phyloP scores from a whole-genome alignment of 2,329 filamentous ascomycete species.

The Ophiobolus disseminans region DNA sequence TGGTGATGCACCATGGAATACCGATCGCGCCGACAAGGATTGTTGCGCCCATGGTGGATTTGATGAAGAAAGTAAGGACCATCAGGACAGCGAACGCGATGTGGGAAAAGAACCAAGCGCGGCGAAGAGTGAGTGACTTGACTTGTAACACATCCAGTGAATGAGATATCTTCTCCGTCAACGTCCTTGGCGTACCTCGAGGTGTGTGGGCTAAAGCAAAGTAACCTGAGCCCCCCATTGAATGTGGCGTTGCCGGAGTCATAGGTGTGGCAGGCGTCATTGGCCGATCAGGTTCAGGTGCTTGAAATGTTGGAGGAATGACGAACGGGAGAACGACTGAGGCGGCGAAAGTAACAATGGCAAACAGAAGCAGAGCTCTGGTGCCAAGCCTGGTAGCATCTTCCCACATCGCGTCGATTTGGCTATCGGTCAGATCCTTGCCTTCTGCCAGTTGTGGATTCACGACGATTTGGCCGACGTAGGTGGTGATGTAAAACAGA shows the following conservation, averaged over 20 bases:
- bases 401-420: constrained; percentile 83
- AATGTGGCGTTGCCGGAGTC: constrained; percentile 42
- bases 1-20: constrained; percentile 88
- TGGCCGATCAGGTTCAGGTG: constrained; percentile 48
- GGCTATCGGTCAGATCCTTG: constrained; percentile 75
- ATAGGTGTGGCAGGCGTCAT: constrained; percentile 51
- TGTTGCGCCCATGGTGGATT: constrained; percentile 73
- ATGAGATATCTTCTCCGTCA: constrained; percentile 31
- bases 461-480: constrained; percentile 90
- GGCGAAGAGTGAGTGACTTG: constrained; percentile 82
- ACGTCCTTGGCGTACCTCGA: constrained; percentile 26
- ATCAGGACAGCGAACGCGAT: constrained; percentile 83
- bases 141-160: constrained; percentile 72
- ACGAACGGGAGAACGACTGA: constrained; percentile 87
- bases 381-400: constrained; percentile 85
- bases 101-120: constrained; percentile 85
- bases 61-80: constrained; percentile 82
- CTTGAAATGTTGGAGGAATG: constrained; percentile 77
- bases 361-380: constrained; percentile 87
- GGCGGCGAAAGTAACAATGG: constrained; percentile 79
- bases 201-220: constrained; percentile 37
- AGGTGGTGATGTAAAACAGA: constrained; percentile 93
- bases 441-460: constrained; percentile 80
- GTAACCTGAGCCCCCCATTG: constrained; percentile 43
- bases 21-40: constrained; percentile 81